A percentile compares a stretch with the other conserved stretches of the same genome.
Conservation (phyloP, 2,329 filamentous ascomycete genomes). For the Pochonia chlamydosporia region DNA sequence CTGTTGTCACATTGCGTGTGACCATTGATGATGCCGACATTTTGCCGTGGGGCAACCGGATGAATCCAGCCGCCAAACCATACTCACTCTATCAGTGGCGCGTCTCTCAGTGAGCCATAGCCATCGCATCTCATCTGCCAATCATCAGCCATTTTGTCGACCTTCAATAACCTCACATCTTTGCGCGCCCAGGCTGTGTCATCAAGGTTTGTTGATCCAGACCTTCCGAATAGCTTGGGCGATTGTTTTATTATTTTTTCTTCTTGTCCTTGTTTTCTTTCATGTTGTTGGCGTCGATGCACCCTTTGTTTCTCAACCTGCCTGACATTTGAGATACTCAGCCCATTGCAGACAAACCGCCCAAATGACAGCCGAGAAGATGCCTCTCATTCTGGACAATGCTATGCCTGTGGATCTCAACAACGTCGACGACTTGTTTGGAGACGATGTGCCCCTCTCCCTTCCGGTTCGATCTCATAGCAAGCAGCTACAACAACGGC, state of each 20-base stretch:
- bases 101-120: no score
- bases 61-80: no score
- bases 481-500: constrained; percentile 63
- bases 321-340: not conserved
- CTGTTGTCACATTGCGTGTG: no score
- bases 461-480: constrained; percentile 38
- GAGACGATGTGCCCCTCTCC: constrained; percentile 57
- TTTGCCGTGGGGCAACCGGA: not conserved
- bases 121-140: no score
- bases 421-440: constrained; percentile 70
- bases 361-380: constrained; percentile 31
- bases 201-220: not conserved
- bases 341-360: not conserved
- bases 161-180: not conserved
- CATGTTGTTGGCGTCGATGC: not conserved
- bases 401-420: constrained; percentile 46
- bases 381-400: constrained; percentile 37
- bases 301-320: not conserved
- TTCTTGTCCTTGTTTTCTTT: not conserved
- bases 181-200: not conserved
- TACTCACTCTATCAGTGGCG: no score
- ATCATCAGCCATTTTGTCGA: no score
- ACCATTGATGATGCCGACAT: constrained; percentile 10
- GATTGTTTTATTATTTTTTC: not conserved
- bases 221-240: not conserved